Conservation (phyloP, 768 basidiomycete genomes). For the Candolleomyces efflorescens region DNA sequence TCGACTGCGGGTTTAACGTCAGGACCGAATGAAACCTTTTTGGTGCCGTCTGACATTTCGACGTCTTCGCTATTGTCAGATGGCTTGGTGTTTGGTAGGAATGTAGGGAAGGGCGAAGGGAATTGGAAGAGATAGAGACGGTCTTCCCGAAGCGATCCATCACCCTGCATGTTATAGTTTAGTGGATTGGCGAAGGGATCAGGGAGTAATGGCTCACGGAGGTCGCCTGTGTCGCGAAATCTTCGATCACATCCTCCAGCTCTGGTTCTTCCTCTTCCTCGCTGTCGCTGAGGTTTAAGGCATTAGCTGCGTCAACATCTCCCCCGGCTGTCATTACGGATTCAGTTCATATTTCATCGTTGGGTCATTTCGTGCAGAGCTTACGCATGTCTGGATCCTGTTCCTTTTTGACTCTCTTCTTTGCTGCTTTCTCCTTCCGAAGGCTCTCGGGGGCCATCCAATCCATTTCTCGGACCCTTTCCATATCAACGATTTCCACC, state of each 20-base stretch:
- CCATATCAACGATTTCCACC: conserved; percentile 84
- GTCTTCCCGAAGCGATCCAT: conserved; percentile 51
- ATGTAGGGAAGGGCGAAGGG: conserved; percentile 78
- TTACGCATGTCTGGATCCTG: conserved; percentile 16
- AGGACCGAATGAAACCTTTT: conserved; percentile 62
- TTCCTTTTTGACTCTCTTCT: conserved; percentile 44
- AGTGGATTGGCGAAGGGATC: conserved; percentile 2
- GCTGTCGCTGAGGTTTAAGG: conserved; percentile 56
- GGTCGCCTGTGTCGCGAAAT: conserved; percentile 48
- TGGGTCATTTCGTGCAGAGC: background rate
- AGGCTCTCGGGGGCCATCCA: conserved; percentile 86
- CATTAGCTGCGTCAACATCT: conserved; percentile 50
- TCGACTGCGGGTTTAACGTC: conserved; percentile 45
- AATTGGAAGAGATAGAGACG: conserved; percentile 89
- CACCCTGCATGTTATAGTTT: conserved; percentile 28
- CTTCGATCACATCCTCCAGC: conserved; percentile 70
- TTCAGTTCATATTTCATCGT: too few relatives aligned
- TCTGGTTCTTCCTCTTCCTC: conserved; percentile 78
- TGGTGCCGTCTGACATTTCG: conserved; percentile 31
- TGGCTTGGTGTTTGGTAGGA: conserved; percentile 29
- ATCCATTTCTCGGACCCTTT: conserved; percentile 71
- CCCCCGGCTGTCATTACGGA: conserved; percentile 12
- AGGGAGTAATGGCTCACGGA: conserved; percentile 29
- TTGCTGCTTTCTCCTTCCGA: conserved; percentile 37
- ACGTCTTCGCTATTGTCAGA: conserved; percentile 27